Percentiles rank a stretch among this genome's conserved stretches.
Conservation (phyloP, 768 basidiomycete genomes). For the Trametes meyenii region DNA sequence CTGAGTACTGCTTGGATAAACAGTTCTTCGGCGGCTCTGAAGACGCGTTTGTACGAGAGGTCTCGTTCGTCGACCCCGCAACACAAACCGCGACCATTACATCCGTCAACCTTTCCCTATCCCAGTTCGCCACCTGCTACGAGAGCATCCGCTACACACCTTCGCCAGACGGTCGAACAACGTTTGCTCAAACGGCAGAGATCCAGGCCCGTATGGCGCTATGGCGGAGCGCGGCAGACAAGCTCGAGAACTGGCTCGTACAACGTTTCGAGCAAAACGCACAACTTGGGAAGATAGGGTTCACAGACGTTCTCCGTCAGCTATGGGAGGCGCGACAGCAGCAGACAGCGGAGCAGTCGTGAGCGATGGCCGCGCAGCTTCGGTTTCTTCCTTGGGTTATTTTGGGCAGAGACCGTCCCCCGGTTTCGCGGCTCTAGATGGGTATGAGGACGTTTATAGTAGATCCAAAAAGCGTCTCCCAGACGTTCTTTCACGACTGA, state of each 20-base stretch:
- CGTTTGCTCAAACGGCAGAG: slow-evolving; percentile 89
- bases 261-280: slow-evolving; percentile 94
- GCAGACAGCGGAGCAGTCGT: slow-evolving; percentile 36
- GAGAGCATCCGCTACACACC: slow-evolving; percentile 90
- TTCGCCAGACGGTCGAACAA: slow-evolving; percentile 59
- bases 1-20: slow-evolving; percentile 1
- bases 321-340: slow-evolving; percentile 75
- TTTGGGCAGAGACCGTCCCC: slow-evolving; percentile 19
- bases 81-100: slow-evolving; percentile 81
- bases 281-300: slow-evolving; percentile 83
- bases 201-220: slow-evolving; percentile 81
- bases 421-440: slow-evolving; percentile 26
- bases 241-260: slow-evolving; percentile 82
- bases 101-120: slow-evolving; percentile 90
- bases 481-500: slow-evolving; percentile 26
- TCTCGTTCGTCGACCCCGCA: slow-evolving; percentile 89
- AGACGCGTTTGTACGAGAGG: slow-evolving; percentile 93
- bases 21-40: slow-evolving; percentile 92
- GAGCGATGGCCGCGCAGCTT: slow-evolving; percentile 10
- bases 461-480: slow-evolving; percentile 30
- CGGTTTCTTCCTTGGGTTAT: slow-evolving; percentile 15
- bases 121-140: slow-evolving; percentile 92
- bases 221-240: slow-evolving; percentile 81
- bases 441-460: slow-evolving; percentile 22
- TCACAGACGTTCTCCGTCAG: slow-evolving; percentile 83